Evolutionary conservation across 2,329 filamentous ascomycete genomes (phyloP).

Genomic region (Penicillium corylophilum): DNA sequence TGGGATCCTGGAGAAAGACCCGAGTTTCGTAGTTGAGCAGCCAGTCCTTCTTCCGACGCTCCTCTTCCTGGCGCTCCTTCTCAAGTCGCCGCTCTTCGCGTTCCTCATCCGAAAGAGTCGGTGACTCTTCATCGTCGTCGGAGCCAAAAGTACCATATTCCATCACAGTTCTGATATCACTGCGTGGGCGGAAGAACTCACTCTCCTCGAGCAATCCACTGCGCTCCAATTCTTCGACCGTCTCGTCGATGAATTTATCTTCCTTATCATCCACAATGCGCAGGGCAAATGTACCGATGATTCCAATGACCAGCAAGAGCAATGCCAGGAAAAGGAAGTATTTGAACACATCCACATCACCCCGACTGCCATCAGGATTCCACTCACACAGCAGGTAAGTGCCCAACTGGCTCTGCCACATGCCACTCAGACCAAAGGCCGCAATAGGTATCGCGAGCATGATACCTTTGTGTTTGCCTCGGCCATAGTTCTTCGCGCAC

Average conservation of each 20-base stretch:
- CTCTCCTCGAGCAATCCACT: slow-evolving; percentile 75
- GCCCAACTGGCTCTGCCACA: slow-evolving; percentile 92
- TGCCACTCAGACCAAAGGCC: slow-evolving; percentile 86
- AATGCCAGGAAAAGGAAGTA: slow-evolving; percentile 85
- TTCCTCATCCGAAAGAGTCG: slow-evolving; percentile 42
- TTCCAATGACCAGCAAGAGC: slow-evolving; percentile 67
- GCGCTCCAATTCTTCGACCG: slow-evolving; percentile 84
- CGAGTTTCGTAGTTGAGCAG: slow-evolving; percentile 88
- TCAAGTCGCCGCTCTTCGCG: slow-evolving; percentile 39
- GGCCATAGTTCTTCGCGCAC: slow-evolving; percentile 96
- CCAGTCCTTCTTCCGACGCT: slow-evolving; percentile 77
- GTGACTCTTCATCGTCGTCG: slow-evolving; percentile 34
- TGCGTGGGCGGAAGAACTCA: slow-evolving; percentile 64
- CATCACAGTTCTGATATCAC: slow-evolving; percentile 41
- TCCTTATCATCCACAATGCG: slow-evolving; percentile 77
- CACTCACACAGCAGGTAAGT: slow-evolving; percentile 74
- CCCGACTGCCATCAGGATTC: slow-evolving; percentile 59
- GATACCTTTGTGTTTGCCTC: slow-evolving; percentile 80
- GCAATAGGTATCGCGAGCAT: slow-evolving; percentile 90
- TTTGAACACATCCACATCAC: slow-evolving; percentile 70
- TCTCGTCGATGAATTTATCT: slow-evolving; percentile 77
- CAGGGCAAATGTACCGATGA: slow-evolving; percentile 72
- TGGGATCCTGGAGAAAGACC: slow-evolving; percentile 78
- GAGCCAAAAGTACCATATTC: slow-evolving; percentile 45
- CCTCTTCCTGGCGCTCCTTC: slow-evolving; percentile 52